phyloP scores from a whole-genome alignment of 257 asterid genomes.

The Gynochthodes officinalis region DNA sequence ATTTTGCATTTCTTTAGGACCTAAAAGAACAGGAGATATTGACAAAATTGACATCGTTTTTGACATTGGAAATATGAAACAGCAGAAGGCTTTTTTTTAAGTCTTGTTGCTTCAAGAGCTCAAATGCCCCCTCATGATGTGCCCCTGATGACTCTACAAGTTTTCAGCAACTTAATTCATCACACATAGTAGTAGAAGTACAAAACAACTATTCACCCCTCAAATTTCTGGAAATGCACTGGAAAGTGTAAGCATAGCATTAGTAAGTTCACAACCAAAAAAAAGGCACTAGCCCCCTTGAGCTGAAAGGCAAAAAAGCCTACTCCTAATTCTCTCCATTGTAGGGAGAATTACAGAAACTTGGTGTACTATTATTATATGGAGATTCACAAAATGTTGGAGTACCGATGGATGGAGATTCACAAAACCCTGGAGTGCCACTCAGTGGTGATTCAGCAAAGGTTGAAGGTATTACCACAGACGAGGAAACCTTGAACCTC shows the following conservation, averaged over 20 bases:
- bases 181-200: neutral
- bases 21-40: neutral
- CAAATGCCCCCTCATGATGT: neutral
- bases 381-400: slow-evolving; percentile 20
- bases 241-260: neutral
- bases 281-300: neutral
- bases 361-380: slow-evolving; percentile 8
- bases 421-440: slow-evolving; percentile 12
- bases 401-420: slow-evolving; percentile 4
- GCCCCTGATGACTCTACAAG: slow-evolving; percentile 11
- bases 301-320: neutral
- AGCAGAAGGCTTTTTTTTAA: neutral
- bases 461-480: slow-evolving; percentile 72
- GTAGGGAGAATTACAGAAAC: slow-evolving; percentile 12
- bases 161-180: neutral
- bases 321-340: slow-evolving; percentile 9
- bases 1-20: neutral
- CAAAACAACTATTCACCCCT: neutral
- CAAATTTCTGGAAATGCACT: slow-evolving; percentile 1
- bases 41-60: neutral
- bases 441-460: slow-evolving; percentile 33
- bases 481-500: slow-evolving; percentile 81
- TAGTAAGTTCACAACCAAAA: slow-evolving; percentile 2
- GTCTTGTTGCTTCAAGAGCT: slow-evolving; percentile 7
- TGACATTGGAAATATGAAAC: neutral